Evolutionary conservation across 345 rosid species (phyloP), one percentile per base, ranked within the genome.

Genomic region (Eucalyptus sp.): DNA sequence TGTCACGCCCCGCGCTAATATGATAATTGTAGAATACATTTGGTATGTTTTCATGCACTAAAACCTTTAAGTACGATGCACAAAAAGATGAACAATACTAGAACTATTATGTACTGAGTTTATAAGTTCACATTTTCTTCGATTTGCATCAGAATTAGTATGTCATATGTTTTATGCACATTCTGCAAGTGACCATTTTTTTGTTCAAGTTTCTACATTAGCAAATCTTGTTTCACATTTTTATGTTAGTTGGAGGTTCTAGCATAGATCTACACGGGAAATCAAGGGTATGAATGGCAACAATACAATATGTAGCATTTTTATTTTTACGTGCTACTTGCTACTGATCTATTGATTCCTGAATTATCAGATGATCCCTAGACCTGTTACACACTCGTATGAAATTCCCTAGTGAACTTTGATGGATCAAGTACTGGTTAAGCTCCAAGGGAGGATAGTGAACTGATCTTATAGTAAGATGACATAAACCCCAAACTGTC

Each of bases 371-470:
- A 96, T 98, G 52, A 89, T 96, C 62, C 89, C 96, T 14, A 96
- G 94, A 94, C 99, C 97, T 20, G 97, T 96, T 80, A 90, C 92
- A 80, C 97, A 96, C 91, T 99, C 96, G 50, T 95, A 97, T 25
- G 98, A 97, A 92, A 97, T 96, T 89, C 99, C 99, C 96, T 12
- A 0, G 50, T 99, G 99, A 97, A 97, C 92, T 97, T 94, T 90
- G 98, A 97, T 88, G 98, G 99, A 90, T 97, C 99, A 44, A 97
- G 99, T 88, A 97, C 99, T 1, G 98, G 98, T 90, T 97, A 97
- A 88, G 99, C 98, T 50, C 98, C 96, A 14, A 86, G 99, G 87
- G 98, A 97, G 83, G 99, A 97, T 86, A 96, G 99, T 93, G 99
- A 96, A 94, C 98, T 97, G 89, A 97, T 96, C 91, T 90, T 97